phyloP scores from a whole-genome alignment of 345 rosid species.

The Raphanus raphanistrum region DNA sequence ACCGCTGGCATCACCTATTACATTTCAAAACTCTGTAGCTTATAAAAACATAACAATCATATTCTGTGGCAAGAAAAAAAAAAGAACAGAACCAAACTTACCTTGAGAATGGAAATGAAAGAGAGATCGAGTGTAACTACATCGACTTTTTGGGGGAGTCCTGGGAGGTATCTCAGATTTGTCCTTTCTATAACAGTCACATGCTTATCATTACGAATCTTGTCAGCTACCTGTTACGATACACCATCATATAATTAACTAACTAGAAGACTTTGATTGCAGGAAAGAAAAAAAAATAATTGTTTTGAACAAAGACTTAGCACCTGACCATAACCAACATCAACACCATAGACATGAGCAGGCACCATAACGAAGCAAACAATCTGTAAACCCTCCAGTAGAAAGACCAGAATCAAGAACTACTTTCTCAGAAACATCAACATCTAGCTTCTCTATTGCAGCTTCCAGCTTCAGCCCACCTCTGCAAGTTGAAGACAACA shows the following conservation, averaged over 20 bases:
- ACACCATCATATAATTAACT: background rate
- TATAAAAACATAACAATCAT: background rate
- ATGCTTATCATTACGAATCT: slow-evolving; percentile 71
- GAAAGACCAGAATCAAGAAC: slow-evolving; percentile 96
- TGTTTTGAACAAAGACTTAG: slow-evolving; percentile 2
- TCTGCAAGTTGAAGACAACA: slow-evolving; percentile 46
- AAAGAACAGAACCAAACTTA: slow-evolving; percentile 32
- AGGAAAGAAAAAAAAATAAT: background rate
- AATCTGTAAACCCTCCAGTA: slow-evolving; percentile 93
- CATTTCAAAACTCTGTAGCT: background rate
- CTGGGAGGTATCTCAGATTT: slow-evolving; percentile 81
- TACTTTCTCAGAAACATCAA: slow-evolving; percentile 85
- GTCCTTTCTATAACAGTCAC: slow-evolving; percentile 81
- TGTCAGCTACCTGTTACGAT: slow-evolving; percentile 74
- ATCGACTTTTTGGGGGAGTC: slow-evolving; percentile 84
- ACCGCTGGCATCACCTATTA: slow-evolving; percentile 91
- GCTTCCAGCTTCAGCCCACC: slow-evolving; percentile 94
- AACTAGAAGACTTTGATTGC: background rate
- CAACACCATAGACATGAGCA: slow-evolving; percentile 92
- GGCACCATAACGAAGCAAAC: slow-evolving; percentile 93
- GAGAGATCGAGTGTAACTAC: slow-evolving; percentile 94
- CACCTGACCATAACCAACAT: slow-evolving; percentile 98
- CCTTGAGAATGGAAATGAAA: slow-evolving; percentile 88
- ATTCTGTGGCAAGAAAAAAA: background rate
- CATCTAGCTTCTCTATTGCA: slow-evolving; percentile 78